phyloP scores from a whole-genome alignment of 1,284 basidiomycete species.

The Cryptococcus sp. region DNA sequence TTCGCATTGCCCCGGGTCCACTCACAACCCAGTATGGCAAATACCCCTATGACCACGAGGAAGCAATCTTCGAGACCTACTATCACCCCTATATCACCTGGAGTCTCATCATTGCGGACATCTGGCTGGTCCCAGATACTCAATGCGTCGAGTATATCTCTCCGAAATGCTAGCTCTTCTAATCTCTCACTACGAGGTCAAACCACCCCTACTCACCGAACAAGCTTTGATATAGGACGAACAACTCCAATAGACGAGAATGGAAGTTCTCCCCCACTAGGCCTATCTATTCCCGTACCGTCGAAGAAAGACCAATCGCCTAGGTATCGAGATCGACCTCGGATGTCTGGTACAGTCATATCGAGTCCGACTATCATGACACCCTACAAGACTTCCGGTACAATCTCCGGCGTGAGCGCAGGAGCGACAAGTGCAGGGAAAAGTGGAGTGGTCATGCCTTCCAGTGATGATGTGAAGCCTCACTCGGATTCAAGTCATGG shows the following conservation, averaged over 20 bases:
- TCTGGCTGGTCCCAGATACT: conserved; percentile 42
- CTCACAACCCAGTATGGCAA: conserved; percentile 1
- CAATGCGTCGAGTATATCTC: conserved; percentile 32
- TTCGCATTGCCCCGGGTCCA: conserved; percentile 30
- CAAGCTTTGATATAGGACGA: conserved; percentile 28
- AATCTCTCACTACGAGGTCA: conserved; percentile 31
- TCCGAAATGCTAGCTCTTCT: conserved; percentile 19
- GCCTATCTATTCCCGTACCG: conserved; percentile 17
- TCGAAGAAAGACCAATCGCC: not conserved
- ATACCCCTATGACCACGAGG: not conserved
- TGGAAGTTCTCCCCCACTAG: conserved; percentile 10
- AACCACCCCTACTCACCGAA: conserved; percentile 31
- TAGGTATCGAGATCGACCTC: conserved; percentile 1
- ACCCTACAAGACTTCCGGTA: not conserved
- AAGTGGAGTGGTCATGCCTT: not conserved
- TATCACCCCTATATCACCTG: conserved; percentile 13
- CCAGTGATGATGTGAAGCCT: not conserved
- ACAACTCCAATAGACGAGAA: conserved; percentile 20
- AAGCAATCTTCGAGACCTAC: not conserved
- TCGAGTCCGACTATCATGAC: not conserved
- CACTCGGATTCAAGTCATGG: conserved; percentile 1
- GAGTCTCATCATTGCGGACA: conserved; percentile 22
- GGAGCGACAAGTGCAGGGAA: not conserved
- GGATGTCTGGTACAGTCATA: conserved; percentile 1
- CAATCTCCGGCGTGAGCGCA: not conserved